These are phyloP conservation scores for Fonsecaea monophora DNA, from an alignment of 2,329 filamentous ascomycete genomes.

Conservation along the genomic window DNA sequence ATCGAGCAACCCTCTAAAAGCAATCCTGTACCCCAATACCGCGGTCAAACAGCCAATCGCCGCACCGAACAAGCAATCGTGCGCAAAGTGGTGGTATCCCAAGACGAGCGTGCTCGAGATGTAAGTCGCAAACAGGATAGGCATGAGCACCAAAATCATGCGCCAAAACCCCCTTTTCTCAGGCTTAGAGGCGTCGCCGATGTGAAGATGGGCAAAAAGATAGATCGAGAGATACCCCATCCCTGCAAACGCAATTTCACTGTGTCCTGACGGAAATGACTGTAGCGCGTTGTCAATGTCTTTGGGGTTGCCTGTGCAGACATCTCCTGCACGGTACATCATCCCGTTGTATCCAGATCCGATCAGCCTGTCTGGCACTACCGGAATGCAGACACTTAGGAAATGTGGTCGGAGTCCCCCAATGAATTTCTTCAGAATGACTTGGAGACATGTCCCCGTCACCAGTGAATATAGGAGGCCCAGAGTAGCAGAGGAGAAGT, in stretches of 20 bases:
- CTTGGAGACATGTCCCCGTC: conserved; percentile 35
- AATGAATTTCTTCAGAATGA: conserved; percentile 38
- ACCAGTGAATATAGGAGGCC: conserved; percentile 32
- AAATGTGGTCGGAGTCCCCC: conserved; percentile 37
- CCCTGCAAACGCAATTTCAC: conserved; percentile 78
- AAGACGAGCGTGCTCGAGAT: conserved; percentile 73
- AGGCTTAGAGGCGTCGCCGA: conserved; percentile 62
- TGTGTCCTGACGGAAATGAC: conserved; percentile 81
- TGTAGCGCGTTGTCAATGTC: conserved; percentile 82
- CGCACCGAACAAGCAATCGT: conserved; percentile 69
- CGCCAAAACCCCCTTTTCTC: conserved; percentile 41
- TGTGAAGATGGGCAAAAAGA: conserved; percentile 69
- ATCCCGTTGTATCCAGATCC: conserved; percentile 43
- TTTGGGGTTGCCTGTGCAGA: conserved; percentile 76
- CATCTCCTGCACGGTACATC: conserved; percentile 66
- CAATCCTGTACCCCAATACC: conserved; percentile 30
- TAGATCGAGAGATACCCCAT: conserved; percentile 76
- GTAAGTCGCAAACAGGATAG: conserved; percentile 68
- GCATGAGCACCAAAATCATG: conserved; percentile 64
- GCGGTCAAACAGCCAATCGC: conserved; percentile 66
- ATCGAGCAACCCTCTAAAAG: conserved; percentile 24
- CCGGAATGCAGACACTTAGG: conserved; percentile 34
- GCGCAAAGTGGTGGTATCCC: conserved; percentile 75
- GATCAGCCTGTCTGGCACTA: conserved; percentile 11
- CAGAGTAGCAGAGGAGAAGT: conserved; percentile 31